These are phyloP conservation scores for Licmophora abbreviata DNA, from an alignment of 108 stramenopile genomes.

Conservation along the genomic window DNA sequence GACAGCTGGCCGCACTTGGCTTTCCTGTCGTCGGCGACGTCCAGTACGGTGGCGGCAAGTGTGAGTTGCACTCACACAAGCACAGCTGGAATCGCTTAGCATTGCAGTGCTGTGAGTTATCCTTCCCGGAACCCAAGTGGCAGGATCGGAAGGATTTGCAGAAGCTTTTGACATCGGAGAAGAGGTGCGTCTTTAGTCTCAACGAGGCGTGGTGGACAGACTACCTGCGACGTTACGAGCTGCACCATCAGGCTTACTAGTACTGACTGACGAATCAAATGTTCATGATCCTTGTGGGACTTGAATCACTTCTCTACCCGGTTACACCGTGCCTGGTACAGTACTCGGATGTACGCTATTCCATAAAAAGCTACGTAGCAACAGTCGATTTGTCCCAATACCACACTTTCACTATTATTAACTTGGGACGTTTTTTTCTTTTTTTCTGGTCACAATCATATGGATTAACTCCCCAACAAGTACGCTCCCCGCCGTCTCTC, in stretches of 20 bases:
- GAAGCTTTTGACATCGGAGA: neutral
- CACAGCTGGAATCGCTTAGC: constrained; percentile 30
- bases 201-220: constrained; percentile 2
- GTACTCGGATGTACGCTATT: too few species aligned
- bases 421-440: too few species aligned
- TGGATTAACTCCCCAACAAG: too few species aligned
- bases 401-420: too few species aligned
- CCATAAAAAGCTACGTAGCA: too few species aligned
- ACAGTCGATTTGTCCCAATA: too few species aligned
- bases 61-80: constrained; percentile 21
- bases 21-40: constrained; percentile 41
- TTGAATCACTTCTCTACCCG: too few species aligned
- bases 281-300: too few species aligned
- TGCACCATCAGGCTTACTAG: neutral
- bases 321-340: too few species aligned
- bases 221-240: neutral
- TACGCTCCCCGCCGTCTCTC: too few species aligned
- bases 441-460: too few species aligned
- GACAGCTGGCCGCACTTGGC: constrained; percentile 36
- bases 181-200: neutral
- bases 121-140: constrained; percentile 33
- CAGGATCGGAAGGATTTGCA: constrained; percentile 2
- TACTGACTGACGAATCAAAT: too few species aligned
- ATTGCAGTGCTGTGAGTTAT: constrained; percentile 23
- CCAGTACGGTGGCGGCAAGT: constrained; percentile 24